Evolutionary conservation across 352 stramenopile genomes (phyloP).

Genomic region (Phytophthora idaei): DNA sequence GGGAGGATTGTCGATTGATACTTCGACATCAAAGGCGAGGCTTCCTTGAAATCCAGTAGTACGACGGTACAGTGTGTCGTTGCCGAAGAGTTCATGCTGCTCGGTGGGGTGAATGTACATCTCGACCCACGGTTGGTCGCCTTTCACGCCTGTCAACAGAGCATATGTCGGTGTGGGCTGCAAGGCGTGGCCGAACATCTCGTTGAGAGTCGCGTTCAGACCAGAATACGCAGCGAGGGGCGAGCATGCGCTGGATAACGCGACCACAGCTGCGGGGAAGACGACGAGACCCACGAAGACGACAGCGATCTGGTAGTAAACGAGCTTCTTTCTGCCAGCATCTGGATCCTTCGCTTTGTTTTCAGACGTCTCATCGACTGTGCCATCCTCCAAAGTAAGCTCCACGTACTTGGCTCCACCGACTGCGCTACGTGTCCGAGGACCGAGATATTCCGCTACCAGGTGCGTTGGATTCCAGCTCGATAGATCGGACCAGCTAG

Average conservation of each 20-base stretch:
- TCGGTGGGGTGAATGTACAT: conserved; percentile 29
- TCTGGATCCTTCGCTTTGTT: neutral
- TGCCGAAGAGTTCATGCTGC: conserved; percentile 19
- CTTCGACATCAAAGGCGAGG: conserved; percentile 45
- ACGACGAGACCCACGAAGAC: conserved; percentile 7
- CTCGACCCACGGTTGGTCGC: conserved; percentile 19
- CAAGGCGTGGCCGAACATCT: conserved; percentile 21
- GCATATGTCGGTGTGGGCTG: conserved; percentile 14
- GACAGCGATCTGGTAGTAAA: neutral
- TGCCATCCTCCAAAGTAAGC: conserved; percentile 13
- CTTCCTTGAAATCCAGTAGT: conserved; percentile 50
- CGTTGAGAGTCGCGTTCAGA: conserved; percentile 26
- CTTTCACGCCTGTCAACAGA: conserved; percentile 10
- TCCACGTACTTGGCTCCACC: conserved; percentile 15
- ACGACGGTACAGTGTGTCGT: conserved; percentile 23
- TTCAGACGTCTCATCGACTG: neutral
- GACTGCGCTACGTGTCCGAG: neutral
- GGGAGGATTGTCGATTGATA: conserved; percentile 38
- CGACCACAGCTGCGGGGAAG: conserved; percentile 9
- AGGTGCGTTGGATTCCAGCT: conserved; percentile 21
- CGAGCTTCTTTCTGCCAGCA: neutral
- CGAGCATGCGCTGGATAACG: conserved; percentile 7
- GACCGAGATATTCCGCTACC: neutral
- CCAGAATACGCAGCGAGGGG: conserved; percentile 25
- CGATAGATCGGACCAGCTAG: conserved; percentile 4